A percentile compares a stretch with the other conserved stretches of the same genome.
phyloP scores from a whole-genome alignment of 306 rosid species.

The Styphnolobium japonicum region DNA sequence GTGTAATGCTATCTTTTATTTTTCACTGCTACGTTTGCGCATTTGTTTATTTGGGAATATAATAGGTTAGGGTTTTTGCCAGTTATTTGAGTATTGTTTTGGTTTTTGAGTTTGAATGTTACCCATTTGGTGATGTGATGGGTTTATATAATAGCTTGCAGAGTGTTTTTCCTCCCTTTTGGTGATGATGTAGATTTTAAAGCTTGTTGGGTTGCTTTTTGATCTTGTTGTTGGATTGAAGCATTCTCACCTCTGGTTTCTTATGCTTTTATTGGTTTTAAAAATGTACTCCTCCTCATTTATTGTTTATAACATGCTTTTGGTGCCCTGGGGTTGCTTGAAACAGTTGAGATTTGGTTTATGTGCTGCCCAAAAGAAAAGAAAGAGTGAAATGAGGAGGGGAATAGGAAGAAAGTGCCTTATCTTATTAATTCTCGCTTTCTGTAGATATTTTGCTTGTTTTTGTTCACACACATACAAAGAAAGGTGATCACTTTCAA shows the following conservation, averaged over 20 bases:
- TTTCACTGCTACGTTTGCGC: neutral
- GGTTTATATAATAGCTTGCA: neutral
- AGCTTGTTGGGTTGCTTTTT: neutral
- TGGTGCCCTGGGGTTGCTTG: neutral
- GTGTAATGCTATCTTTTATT: neutral
- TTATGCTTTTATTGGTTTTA: neutral
- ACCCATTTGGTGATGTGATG: neutral
- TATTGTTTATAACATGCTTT: neutral
- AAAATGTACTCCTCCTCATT: neutral
- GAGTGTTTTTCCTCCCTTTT: neutral
- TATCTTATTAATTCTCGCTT: neutral
- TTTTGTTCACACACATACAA: neutral
- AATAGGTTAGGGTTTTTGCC: conserved; percentile 13
- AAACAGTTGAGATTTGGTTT: neutral
- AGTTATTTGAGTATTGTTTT: conserved; percentile 9
- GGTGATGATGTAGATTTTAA: neutral
- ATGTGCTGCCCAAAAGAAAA: neutral
- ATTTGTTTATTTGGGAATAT: neutral
- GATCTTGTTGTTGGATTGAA: neutral
- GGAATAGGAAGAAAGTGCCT: neutral
- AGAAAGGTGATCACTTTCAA: neutral
- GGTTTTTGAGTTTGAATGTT: neutral
- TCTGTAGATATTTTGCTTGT: neutral
- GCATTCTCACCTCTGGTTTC: conserved; percentile 3
- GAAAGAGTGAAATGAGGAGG: neutral